Evolutionary conservation across 73 alveolate genomes (phyloP).

Genomic region (Blepharisma stoltei): DNA sequence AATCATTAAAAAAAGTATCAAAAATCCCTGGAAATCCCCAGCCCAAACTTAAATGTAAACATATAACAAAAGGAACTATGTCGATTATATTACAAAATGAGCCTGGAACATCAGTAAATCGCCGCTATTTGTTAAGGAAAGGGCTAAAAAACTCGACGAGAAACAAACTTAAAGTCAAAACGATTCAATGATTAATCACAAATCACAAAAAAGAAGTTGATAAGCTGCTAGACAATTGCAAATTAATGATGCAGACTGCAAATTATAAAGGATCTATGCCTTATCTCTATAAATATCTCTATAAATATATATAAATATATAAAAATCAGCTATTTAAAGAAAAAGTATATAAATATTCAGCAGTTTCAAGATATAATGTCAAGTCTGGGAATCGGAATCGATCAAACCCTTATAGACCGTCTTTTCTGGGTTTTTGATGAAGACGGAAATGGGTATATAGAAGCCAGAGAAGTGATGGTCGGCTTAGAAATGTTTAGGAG

Average conservation of each 20-base stretch:
- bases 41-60: background rate
- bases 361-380: constrained; percentile 43
- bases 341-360: constrained; percentile 32
- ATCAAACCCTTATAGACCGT: constrained; percentile 39
- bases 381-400: constrained; percentile 43
- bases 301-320: too few relatives aligned
- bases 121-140: background rate
- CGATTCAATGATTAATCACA: constrained; percentile 9
- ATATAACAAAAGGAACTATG: background rate
- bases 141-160: constrained; percentile 2
- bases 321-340: too few relatives aligned
- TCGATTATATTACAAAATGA: background rate
- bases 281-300: too few relatives aligned
- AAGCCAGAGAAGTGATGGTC: constrained; percentile 71
- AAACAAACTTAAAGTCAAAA: constrained; percentile 14
- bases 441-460: constrained; percentile 75
- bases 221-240: constrained; percentile 29
- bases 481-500: constrained; percentile 76
- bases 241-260: constrained; percentile 40
- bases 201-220: constrained; percentile 15
- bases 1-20: background rate
- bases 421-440: constrained; percentile 74
- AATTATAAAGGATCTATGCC: constrained; percentile 28
- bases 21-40: background rate
- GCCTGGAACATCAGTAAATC: background rate